Percentiles rank a stretch among this genome's conserved stretches.
Evolutionary conservation across 257 asterid species (phyloP).

Genomic region (Capsicum pubescens): DNA sequence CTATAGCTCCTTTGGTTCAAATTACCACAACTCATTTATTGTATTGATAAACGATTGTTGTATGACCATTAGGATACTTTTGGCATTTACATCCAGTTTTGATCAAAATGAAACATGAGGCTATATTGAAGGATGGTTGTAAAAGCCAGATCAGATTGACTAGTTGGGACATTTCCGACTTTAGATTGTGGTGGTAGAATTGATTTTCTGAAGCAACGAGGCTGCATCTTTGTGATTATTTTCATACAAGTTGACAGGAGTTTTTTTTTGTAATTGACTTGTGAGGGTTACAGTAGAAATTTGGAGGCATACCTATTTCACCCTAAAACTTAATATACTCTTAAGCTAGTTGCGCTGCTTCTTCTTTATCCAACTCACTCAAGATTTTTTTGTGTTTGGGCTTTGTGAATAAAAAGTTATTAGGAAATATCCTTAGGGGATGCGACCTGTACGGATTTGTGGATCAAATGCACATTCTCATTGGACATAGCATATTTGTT

Average conservation of each 20-base stretch:
- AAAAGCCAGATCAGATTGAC: conserved; percentile 10
- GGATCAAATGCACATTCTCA: conserved; percentile 3
- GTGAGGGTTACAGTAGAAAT: background rate
- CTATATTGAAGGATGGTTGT: conserved; percentile 20
- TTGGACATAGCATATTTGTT: background rate
- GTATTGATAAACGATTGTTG: background rate
- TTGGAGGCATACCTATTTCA: background rate
- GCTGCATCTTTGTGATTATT: conserved; percentile 26
- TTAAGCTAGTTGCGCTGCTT: background rate
- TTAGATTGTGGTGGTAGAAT: background rate
- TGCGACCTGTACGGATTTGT: background rate
- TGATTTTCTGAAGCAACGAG: background rate
- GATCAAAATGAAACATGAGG: conserved; percentile 14
- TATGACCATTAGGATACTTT: background rate
- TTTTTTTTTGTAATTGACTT: background rate
- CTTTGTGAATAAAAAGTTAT: background rate
- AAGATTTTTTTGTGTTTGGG: background rate
- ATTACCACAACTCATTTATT: background rate
- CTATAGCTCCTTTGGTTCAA: conserved; percentile 17
- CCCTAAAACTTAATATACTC: background rate
- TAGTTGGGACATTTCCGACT: background rate
- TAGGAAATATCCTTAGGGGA: background rate
- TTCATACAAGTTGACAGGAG: background rate
- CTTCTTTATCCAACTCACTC: background rate
- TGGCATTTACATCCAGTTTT: background rate